phyloP scores from a whole-genome alignment of 2,329 filamentous ascomycete genomes.

The Tolypocladium cylindrosporum region DNA sequence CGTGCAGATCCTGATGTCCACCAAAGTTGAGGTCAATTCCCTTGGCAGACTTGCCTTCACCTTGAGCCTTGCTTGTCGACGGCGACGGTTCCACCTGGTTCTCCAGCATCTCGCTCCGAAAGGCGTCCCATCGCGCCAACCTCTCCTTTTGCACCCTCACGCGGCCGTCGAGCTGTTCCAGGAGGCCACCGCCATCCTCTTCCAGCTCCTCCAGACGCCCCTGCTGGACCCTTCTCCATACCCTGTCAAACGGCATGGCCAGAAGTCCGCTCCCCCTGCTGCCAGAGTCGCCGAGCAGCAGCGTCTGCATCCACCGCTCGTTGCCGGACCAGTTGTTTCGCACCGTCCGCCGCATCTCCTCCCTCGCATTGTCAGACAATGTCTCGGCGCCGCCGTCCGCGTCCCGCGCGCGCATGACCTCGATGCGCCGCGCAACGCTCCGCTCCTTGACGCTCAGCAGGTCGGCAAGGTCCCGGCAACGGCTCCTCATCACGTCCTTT shows the following conservation, averaged over 20 bases:
- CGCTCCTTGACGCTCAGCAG: constrained; percentile 54
- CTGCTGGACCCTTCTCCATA: constrained; percentile 59
- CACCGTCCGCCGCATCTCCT: constrained; percentile 48
- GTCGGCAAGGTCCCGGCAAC: constrained; percentile 54
- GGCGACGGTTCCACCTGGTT: constrained; percentile 12
- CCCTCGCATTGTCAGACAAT: constrained; percentile 30
- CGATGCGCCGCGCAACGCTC: constrained; percentile 43
- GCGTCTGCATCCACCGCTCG: constrained; percentile 60
- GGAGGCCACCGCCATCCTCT: constrained; percentile 37
- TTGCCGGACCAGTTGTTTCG: constrained; percentile 72
- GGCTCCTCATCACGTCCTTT: constrained; percentile 48
- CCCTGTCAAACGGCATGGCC: constrained; percentile 53
- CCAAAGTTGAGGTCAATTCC: constrained; percentile 46
- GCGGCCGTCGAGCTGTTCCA: constrained; percentile 63
- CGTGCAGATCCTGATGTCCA: constrained; percentile 37
- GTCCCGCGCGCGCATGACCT: constrained; percentile 28
- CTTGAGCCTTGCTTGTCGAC: constrained; percentile 10
- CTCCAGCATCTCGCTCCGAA: constrained; percentile 40
- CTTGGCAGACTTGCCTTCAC: constrained; percentile 15
- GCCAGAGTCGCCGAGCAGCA: constrained; percentile 57
- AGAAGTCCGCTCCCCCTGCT: constrained; percentile 53
- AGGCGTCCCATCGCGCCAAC: constrained; percentile 64
- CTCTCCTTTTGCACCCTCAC: constrained; percentile 58
- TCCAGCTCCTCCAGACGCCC: constrained; percentile 49
- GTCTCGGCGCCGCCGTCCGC: constrained; percentile 15